Evolutionary conservation across 345 rosid genomes (phyloP).

Genomic region (Pistacia vera): DNA sequence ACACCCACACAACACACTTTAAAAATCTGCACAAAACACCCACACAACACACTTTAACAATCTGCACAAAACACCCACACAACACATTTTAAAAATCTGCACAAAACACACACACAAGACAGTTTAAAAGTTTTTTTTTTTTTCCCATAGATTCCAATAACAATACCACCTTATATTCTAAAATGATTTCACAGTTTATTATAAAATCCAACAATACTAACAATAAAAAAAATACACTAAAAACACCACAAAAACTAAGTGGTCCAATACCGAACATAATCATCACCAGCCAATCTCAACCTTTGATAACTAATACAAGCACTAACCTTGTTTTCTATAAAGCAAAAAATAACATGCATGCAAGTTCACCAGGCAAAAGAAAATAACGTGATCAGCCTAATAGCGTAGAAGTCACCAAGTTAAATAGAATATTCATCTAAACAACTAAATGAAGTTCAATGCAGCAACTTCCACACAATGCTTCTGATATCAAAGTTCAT

Average conservation of each 20-base stretch:
- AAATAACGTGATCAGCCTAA: neutral
- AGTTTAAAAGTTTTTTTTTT: no score
- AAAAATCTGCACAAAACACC: no score
- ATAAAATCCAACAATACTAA: neutral
- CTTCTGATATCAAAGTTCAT: neutral
- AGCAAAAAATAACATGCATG: neutral
- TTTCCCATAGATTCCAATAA: no score
- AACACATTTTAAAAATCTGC: no score
- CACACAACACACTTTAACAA: no score
- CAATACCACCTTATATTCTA: no score
- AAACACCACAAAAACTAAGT: neutral
- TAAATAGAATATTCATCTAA: neutral
- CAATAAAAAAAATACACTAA: neutral
- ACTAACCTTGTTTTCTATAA: neutral
- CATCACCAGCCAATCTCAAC: neutral
- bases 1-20: no score
- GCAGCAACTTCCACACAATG: slow-evolving; percentile 1
- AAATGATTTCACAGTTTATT: no score
- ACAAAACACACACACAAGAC: no score
- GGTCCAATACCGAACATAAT: neutral
- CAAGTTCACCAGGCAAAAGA: neutral
- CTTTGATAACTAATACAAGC: neutral
- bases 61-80: no score
- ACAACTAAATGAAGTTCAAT: neutral
- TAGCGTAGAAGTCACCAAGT: no score